Evolutionary conservation across 148 eudicot genomes (phyloP).

Genomic region (Pharnaceum exiguum): DNA sequence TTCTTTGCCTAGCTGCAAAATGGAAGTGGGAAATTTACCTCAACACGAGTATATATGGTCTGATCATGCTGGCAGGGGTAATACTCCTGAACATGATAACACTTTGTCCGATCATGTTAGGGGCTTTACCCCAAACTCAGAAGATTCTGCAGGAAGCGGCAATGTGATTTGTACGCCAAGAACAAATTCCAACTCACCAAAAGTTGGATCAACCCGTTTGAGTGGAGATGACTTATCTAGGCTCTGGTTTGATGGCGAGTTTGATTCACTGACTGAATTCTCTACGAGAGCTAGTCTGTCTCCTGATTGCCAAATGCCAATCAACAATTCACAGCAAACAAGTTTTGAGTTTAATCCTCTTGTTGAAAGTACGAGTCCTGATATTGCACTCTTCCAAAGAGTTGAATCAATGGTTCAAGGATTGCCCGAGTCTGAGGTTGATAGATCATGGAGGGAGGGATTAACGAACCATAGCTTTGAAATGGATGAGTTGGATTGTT

Average conservation of each 20-base stretch:
- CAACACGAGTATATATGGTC: slow-evolving; percentile 17
- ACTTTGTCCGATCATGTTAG: slow-evolving; percentile 11
- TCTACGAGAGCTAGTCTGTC: slow-evolving; percentile 36
- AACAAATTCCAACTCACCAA: slow-evolving; percentile 45
- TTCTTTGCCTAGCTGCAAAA: slow-evolving; percentile 14
- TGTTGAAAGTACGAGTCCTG: slow-evolving; percentile 31
- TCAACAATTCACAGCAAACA: slow-evolving; percentile 24
- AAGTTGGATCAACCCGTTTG: slow-evolving; percentile 24
- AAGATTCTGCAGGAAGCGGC: slow-evolving; percentile 37
- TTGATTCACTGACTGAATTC: slow-evolving; percentile 36
- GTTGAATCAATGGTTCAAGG: slow-evolving; percentile 26
- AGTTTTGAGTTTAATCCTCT: slow-evolving; percentile 34
- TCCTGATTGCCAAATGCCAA: slow-evolving; percentile 29
- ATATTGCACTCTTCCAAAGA: slow-evolving; percentile 13
- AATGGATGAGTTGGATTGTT: slow-evolving; percentile 63
- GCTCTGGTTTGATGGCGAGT: slow-evolving; percentile 37
- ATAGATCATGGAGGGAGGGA: slow-evolving; percentile 70
- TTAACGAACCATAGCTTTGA: slow-evolving; percentile 40
- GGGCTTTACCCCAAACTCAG: slow-evolving; percentile 31
- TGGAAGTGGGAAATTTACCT: slow-evolving; percentile 13
- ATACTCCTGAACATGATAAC: slow-evolving; percentile 16
- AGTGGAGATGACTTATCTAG: slow-evolving; percentile 23
- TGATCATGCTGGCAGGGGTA: slow-evolving; percentile 6
- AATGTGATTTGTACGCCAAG: slow-evolving; percentile 66
- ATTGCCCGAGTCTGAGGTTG: slow-evolving; percentile 36